phyloP scores from a whole-genome alignment of 2,329 filamentous ascomycete genomes.

The Chaetomiaceae sp. region DNA sequence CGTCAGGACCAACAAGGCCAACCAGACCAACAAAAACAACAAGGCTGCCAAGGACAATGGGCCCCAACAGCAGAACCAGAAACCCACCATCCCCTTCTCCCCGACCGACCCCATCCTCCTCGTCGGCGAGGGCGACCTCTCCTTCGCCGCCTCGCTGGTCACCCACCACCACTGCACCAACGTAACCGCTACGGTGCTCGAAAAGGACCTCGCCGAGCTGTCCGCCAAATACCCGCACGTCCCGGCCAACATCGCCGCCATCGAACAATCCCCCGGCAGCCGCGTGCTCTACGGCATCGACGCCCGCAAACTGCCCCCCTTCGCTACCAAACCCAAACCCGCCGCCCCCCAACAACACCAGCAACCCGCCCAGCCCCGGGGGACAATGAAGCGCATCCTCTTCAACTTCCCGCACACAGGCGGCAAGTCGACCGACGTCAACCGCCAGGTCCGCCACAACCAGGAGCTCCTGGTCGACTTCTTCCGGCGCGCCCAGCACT shows the following conservation, averaged over 20 bases:
- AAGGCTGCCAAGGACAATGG: no score
- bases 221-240: conserved; percentile 71
- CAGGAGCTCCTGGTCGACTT: conserved; percentile 71
- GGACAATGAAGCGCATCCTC: conserved; percentile 68
- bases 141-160: conserved; percentile 66
- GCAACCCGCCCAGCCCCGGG: conserved; percentile 22
- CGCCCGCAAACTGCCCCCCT: conserved; percentile 59
- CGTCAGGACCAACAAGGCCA: background rate
- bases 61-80: conserved; percentile 12
- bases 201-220: conserved; percentile 54
- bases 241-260: conserved; percentile 37
- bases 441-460: conserved; percentile 89
- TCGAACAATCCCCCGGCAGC: conserved; percentile 40
- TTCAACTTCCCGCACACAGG: conserved; percentile 99
- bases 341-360: background rate
- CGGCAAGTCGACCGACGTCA: conserved; percentile 86
- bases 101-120: conserved; percentile 66
- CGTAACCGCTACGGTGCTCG: conserved; percentile 66
- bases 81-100: conserved; percentile 57
- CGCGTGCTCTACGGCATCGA: conserved; percentile 60
- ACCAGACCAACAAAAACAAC: no score
- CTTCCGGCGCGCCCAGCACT: conserved; percentile 52
- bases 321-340: conserved; percentile 28
- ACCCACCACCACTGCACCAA: conserved; percentile 61
- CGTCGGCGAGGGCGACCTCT: conserved; percentile 76